Evolutionary conservation across 1,139 yeast genomes (phyloP).

Genomic region (Suhomyces bokatorum): DNA sequence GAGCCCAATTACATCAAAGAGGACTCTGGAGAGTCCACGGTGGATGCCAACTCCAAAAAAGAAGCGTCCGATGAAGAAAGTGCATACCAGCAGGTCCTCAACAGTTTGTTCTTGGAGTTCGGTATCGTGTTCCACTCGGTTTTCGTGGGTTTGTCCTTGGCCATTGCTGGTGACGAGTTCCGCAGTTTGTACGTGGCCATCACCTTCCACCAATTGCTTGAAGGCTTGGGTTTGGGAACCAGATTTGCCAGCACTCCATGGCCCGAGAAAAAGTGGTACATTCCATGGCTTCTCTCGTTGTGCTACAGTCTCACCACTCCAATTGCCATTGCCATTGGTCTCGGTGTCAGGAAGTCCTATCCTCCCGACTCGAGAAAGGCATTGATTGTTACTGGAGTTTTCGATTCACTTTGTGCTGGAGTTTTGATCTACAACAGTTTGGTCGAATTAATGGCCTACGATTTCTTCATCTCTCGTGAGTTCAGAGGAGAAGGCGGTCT

Average conservation of each 20-base stretch:
- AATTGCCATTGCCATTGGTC: constrained; percentile 37
- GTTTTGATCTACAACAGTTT: constrained; percentile 39
- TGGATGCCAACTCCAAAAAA: not conserved
- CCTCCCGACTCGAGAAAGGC: constrained; percentile 36
- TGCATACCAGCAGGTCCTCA: constrained; percentile 22
- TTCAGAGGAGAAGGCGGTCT: constrained; percentile 23
- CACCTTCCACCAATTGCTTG: constrained; percentile 44
- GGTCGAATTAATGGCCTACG: constrained; percentile 45
- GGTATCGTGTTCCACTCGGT: constrained; percentile 44
- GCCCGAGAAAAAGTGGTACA: constrained; percentile 30
- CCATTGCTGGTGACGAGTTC: constrained; percentile 42
- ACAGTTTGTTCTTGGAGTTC: constrained; percentile 36
- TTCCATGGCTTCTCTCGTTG: constrained; percentile 38
- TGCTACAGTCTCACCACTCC: constrained; percentile 39
- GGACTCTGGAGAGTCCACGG: not conserved
- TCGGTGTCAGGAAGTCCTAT: constrained; percentile 37
- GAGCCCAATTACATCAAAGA: not conserved
- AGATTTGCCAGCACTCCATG: constrained; percentile 40
- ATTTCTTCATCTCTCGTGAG: constrained; percentile 34
- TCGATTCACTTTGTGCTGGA: constrained; percentile 43
- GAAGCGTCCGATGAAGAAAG: constrained; percentile 5
- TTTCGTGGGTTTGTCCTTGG: constrained; percentile 41
- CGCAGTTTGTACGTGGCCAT: constrained; percentile 37
- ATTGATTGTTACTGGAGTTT: constrained; percentile 37
- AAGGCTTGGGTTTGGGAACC: constrained; percentile 44